A percentile compares a stretch with the other conserved stretches of the same genome.
Conservation (phyloP, 495 filamentous ascomycete species). For the Penicillium cosmopolitanum region DNA sequence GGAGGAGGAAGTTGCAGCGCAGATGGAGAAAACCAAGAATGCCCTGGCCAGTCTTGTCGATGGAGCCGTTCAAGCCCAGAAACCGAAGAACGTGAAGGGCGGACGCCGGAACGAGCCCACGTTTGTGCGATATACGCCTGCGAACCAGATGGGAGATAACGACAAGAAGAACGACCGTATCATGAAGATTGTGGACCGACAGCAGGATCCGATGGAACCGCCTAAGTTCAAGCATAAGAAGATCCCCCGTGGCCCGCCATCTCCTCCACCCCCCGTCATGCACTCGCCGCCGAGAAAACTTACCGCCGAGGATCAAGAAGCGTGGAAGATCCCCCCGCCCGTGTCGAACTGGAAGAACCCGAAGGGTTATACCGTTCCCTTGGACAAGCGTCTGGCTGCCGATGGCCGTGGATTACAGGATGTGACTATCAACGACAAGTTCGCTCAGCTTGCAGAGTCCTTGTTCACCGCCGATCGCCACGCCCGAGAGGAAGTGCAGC, state of each 20-base stretch:
- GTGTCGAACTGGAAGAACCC: constrained; percentile 99
- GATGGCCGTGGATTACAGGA: constrained; percentile 93
- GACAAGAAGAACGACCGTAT: constrained; percentile 89
- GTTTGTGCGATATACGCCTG: constrained; percentile 93
- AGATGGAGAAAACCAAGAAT: constrained; percentile 84
- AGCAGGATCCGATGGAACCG: constrained; percentile 96
- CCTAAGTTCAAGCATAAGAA: constrained; percentile 99
- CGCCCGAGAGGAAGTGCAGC: constrained; percentile 91
- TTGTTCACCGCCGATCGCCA: constrained; percentile 93
- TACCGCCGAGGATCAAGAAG: constrained; percentile 95
- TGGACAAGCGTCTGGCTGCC: constrained; percentile 96
- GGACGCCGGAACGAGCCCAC: constrained; percentile 80
- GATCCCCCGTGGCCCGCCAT: constrained; percentile 92
- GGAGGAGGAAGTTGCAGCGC: constrained; percentile 77
- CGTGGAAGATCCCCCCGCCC: constrained; percentile 92
- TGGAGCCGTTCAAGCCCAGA: constrained; percentile 87
- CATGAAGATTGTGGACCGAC: constrained; percentile 96
- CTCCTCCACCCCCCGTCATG: constrained; percentile 91
- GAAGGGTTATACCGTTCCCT: constrained; percentile 94
- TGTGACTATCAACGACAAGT: constrained; percentile 98
- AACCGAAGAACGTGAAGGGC: constrained; percentile 90
- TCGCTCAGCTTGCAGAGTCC: constrained; percentile 93
- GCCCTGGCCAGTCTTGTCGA: constrained; percentile 81
- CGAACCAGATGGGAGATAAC: constrained; percentile 95
- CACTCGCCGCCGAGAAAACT: constrained; percentile 94